Evolutionary conservation across 306 rosid species (phyloP).

Genomic region (Vigna radiata): DNA sequence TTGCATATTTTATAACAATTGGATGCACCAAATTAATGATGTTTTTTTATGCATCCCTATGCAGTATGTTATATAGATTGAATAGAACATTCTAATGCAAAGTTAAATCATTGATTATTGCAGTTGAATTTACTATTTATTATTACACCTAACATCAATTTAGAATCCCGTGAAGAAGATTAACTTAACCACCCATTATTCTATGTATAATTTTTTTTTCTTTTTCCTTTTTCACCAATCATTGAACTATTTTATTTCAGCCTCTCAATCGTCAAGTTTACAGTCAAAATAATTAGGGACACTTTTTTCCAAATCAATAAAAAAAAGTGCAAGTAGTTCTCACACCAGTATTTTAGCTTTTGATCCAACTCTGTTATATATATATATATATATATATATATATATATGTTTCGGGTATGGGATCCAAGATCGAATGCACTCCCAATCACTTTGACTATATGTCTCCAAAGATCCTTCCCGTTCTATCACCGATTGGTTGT

Average conservation of each 20-base stretch:
- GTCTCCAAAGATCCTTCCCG: too few species aligned
- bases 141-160: slow-evolving; percentile 26
- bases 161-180: slow-evolving; percentile 42
- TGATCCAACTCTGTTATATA: not conserved
- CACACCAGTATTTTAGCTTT: not conserved
- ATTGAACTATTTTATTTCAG: slow-evolving; percentile 50
- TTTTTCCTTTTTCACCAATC: slow-evolving; percentile 42
- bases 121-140: slow-evolving; percentile 10
- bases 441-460: too few species aligned
- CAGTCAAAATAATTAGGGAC: slow-evolving; percentile 15
- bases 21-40: slow-evolving; percentile 35
- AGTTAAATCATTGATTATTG: slow-evolving; percentile 34
- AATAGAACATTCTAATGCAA: slow-evolving; percentile 51
- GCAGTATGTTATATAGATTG: not conserved
- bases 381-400: not conserved
- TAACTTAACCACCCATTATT: slow-evolving; percentile 37
- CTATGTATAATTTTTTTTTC: not conserved
- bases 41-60: slow-evolving; percentile 12
- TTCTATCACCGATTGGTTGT: too few species aligned
- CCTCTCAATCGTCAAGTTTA: not conserved
- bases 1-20: slow-evolving; percentile 1
- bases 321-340: slow-evolving; percentile 32
- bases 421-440: too few species aligned
- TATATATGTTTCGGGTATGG: too few species aligned
- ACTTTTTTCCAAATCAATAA: not conserved